Conservation (phyloP, 257 asterid species). For the Knoxia roxburghii region DNA sequence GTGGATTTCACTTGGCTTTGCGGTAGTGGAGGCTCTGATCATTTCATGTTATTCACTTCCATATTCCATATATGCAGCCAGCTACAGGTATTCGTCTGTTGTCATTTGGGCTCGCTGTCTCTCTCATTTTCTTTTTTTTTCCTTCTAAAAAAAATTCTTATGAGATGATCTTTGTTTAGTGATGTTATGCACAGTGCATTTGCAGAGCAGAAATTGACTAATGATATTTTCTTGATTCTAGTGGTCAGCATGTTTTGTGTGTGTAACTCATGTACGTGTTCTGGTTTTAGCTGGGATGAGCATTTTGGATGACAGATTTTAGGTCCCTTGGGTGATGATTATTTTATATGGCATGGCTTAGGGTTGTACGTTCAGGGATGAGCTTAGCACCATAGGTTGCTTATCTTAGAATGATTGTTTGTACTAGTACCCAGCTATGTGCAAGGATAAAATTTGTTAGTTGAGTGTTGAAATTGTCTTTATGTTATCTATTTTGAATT, state of each 20-base stretch:
- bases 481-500: background rate
- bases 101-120: no score
- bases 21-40: constrained; percentile 66
- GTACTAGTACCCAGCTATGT: background rate
- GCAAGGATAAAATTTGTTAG: background rate
- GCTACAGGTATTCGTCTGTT: constrained; percentile 80
- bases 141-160: background rate
- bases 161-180: background rate
- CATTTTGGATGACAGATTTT: background rate
- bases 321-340: background rate
- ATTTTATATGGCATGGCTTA: background rate
- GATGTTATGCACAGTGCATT: background rate
- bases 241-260: background rate
- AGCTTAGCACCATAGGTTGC: background rate
- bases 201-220: constrained; percentile 4
- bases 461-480: background rate
- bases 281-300: background rate
- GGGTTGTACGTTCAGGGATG: background rate
- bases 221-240: background rate
- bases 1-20: constrained; percentile 97
- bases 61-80: constrained; percentile 82
- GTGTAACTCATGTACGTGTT: background rate
- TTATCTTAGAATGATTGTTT: background rate
- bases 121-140: background rate
- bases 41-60: constrained; percentile 89